Evolutionary conservation across 225 moss, liverwort and hornwort species (phyloP).

Genomic region (Physcomitrellopsis africana): DNA sequence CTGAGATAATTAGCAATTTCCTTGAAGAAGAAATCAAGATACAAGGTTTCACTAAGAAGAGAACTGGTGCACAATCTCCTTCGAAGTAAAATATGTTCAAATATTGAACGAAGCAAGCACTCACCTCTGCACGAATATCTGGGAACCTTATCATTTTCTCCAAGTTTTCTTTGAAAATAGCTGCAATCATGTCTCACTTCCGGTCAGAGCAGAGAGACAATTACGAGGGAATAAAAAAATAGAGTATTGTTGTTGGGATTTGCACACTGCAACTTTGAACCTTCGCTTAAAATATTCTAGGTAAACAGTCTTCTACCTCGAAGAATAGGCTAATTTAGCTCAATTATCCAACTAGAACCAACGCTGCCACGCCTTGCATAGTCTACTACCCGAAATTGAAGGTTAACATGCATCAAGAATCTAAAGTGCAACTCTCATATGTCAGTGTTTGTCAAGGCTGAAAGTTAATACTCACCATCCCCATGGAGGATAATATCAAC

Average conservation of each 20-base stretch:
- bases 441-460: not conserved
- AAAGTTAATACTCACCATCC: conserved; percentile 43
- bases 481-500: conserved; percentile 77
- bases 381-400: no score
- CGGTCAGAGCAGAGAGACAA: conserved; percentile 24
- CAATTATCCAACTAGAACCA: no score
- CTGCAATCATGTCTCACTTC: conserved; percentile 43
- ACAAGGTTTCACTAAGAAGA: conserved; percentile 2
- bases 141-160: conserved; percentile 77
- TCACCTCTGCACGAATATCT: conserved; percentile 74
- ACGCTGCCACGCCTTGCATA: no score
- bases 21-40: conserved; percentile 17
- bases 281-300: not conserved
- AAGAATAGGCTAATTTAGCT: not conserved
- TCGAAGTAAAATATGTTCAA: not conserved
- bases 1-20: not conserved
- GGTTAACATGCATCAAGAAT: no score
- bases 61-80: not conserved
- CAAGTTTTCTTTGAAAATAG: conserved; percentile 76
- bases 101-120: conserved; percentile 1
- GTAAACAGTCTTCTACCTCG: conserved; percentile 12
- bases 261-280: conserved; percentile 2
- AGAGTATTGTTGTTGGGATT: not conserved
- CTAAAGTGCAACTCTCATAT: not conserved
- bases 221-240: not conserved